Evolutionary conservation across 2,329 filamentous ascomycete genomes (phyloP).

Genomic region (Trichophyton equinum): DNA sequence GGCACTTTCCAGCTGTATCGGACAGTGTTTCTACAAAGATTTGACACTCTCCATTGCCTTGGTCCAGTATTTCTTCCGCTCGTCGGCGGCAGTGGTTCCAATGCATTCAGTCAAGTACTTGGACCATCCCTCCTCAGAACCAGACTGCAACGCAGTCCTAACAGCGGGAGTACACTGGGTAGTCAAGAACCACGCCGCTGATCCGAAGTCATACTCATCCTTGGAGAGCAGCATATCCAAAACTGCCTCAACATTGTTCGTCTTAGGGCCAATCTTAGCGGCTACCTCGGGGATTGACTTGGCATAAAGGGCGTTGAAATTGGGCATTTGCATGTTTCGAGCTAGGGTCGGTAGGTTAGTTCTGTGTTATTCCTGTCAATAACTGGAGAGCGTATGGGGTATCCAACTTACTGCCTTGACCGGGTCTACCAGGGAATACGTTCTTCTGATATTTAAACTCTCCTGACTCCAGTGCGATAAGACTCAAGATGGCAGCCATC

Average conservation of each 20-base stretch:
- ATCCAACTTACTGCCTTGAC: conserved; percentile 30
- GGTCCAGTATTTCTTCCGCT: conserved; percentile 39
- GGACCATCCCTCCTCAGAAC: conserved; percentile 38
- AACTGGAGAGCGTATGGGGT: background rate
- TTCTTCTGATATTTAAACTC: conserved; percentile 63
- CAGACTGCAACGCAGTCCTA: conserved; percentile 34
- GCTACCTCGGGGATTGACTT: conserved; percentile 34
- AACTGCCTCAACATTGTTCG: conserved; percentile 32
- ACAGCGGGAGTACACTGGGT: conserved; percentile 41
- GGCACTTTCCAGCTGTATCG: background rate
- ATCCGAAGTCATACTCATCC: conserved; percentile 44
- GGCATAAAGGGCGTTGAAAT: conserved; percentile 46
- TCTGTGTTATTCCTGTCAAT: background rate
- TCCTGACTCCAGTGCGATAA: conserved; percentile 59
- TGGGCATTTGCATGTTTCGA: conserved; percentile 50
- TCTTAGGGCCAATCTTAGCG: conserved; percentile 21
- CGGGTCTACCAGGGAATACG: conserved; percentile 43
- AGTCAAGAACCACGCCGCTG: conserved; percentile 49
- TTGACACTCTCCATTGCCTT: conserved; percentile 28
- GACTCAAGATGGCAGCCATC: conserved; percentile 56
- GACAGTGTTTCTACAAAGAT: background rate
- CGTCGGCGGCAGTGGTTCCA: conserved; percentile 35
- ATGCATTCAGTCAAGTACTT: conserved; percentile 45
- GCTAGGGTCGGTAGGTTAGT: conserved; percentile 24
- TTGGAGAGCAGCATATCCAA: conserved; percentile 39